Conservation (phyloP, 2,329 filamentous ascomycete genomes). For the Falciphora oryzae region DNA sequence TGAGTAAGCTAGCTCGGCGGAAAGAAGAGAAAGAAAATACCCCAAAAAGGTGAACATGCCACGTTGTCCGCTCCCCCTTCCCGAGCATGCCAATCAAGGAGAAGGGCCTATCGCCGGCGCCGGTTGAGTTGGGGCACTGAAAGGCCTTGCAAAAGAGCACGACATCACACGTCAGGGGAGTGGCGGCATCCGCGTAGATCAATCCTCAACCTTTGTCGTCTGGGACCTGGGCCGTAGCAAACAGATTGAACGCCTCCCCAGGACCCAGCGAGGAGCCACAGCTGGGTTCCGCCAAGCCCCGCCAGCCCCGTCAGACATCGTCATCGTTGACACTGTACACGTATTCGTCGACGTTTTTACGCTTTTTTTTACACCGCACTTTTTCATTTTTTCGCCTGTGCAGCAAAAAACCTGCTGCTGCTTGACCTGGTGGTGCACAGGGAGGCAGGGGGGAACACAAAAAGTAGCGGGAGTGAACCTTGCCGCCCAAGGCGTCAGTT, state of each 20-base stretch:
- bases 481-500: neutral
- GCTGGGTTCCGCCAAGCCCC: neutral
- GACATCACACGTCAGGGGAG: slow-evolving; percentile 1
- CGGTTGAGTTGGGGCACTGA: neutral
- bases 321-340: neutral
- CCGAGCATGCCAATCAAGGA: too few species aligned
- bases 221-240: neutral
- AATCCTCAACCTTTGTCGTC: neutral
- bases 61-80: too few species aligned
- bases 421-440: neutral
- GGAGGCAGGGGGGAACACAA: neutral
- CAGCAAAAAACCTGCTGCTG: neutral
- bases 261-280: neutral
- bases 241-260: neutral
- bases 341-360: neutral
- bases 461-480: neutral
- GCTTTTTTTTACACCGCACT: neutral
- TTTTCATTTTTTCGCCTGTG: neutral
- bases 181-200: neutral
- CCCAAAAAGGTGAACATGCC: neutral
- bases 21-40: neutral
- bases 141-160: neutral
- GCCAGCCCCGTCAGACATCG: neutral
- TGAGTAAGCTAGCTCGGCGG: neutral
- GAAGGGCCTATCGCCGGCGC: too few species aligned